Base-by-base conservation (phyloP, 495 filamentous ascomycete species). In the Zalerion maritima region DNA sequence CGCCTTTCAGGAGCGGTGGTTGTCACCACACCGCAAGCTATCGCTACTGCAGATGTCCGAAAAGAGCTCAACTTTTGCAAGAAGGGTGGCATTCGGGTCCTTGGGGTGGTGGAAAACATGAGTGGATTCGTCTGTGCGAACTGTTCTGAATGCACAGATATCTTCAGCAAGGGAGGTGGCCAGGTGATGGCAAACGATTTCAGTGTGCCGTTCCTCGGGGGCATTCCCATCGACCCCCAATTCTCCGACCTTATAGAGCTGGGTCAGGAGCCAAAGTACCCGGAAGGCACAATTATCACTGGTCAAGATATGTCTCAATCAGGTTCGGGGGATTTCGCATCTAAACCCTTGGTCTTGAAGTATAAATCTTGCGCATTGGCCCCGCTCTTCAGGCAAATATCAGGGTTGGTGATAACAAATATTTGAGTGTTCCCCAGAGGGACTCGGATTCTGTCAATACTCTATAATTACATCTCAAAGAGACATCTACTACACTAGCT, bases 41-140 rank as follows among this genome's bases (percentile, higher is more conserved):
- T 97, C 18, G 76, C 83, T 15, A 92, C 84, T 6, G 78, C 79
- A 3, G 89, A 97, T 50, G 89, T 97, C 22, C 71, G 78, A 45
- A 97, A 96, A 53, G 91, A 96, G 48, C 67, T 96, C 24, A 94
- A 94, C 46, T 96, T 97, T 45, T 97, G 89, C 51, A 60, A 57
- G 14, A 94, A 94, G 60, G 85, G 80, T 5, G 71, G 73, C 12
- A 73, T 97, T 22, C 57, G 69, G 8, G 71, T 92, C 12, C 60
- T 94, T 18, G 89, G 89, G 0, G 85, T 97, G 2, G 64, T 97
- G 21, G 89, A 97, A 60, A 97, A 97, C 53, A 96, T 97, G 91
- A 77, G 78, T 15, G 89, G 89, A 2, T 97, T 86, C 54, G 78
- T 93, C 31, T 97, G 89, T 54, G 87, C 87, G 19, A 82, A 85